phyloP scores from a whole-genome alignment of 2,329 filamentous ascomycete genomes.

The Aspergillus persii region DNA sequence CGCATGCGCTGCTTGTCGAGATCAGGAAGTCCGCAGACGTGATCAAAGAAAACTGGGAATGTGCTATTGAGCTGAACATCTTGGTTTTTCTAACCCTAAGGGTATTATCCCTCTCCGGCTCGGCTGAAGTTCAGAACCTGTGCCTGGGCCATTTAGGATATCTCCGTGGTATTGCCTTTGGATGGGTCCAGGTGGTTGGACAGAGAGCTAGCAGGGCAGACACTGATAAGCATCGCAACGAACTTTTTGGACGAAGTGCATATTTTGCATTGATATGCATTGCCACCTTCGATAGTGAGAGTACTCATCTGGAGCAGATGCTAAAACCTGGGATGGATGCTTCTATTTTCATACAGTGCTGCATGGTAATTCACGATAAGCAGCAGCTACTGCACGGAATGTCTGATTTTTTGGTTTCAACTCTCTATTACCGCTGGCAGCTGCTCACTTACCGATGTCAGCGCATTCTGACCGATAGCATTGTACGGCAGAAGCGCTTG shows the following conservation, averaged over 20 bases:
- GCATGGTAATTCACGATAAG: constrained; percentile 38
- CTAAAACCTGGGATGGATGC: constrained; percentile 27
- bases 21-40: constrained; percentile 32
- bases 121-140: constrained; percentile 14
- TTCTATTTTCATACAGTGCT: constrained; percentile 38
- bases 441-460: constrained; percentile 17
- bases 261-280: constrained; percentile 45
- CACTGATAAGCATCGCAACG: constrained; percentile 26
- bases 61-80: constrained; percentile 38
- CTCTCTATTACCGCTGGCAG: constrained; percentile 25
- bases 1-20: constrained; percentile 28
- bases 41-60: constrained; percentile 54
- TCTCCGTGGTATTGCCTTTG: constrained; percentile 34
- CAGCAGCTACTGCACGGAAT: constrained; percentile 4
- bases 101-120: constrained; percentile 41
- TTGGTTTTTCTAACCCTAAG: constrained; percentile 45
- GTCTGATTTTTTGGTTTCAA: constrained; percentile 9
- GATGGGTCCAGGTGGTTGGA: constrained; percentile 42
- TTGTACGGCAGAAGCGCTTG: constrained; percentile 4
- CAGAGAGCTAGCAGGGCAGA: constrained; percentile 20
- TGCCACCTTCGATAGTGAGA: constrained; percentile 48
- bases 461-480: constrained; percentile 5
- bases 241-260: constrained; percentile 34
- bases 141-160: constrained; percentile 32
- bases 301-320: constrained; percentile 23